Evolutionary conservation across 345 rosid species (phyloP), one percentile per base, ranked within the genome.

Genomic region (Rhizophora mangle): DNA sequence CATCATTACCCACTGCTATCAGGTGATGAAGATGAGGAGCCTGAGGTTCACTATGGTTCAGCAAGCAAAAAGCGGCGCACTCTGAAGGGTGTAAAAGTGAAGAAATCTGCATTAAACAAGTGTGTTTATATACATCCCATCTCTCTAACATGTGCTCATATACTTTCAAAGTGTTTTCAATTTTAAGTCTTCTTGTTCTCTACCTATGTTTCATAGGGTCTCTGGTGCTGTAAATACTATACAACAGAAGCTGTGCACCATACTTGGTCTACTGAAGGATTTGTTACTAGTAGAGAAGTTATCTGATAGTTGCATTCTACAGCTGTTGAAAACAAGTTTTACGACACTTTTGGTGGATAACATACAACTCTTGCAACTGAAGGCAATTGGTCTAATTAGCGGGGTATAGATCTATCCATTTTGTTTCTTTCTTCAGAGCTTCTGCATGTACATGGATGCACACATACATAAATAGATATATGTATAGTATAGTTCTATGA

Each of bases 281-380:
- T 86, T 95, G 75, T 79, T 92, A 67, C 63, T 89, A 64, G 86
- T 89, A 64, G 99, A 95, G 90, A 90, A 79, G 80, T 79, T 95
- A 69, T 95, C 99, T 61, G 99, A 95, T 84, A 89, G 98, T 82
- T 92, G 97, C 85, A 91, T 95, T 78, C 76, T 95, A 59, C 99
- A 95, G 80, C 82, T 95, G 75, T 78, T 90, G 68, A 95, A 85
- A 84, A 95, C 99, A 53, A 79, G 95, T 85, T 80, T 85, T 70
- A 83, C 97, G 5, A 90, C 87, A n/a, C 83, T 92, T 83, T 76
- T 90, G 86, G 99, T 95, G 82, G 99, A 95, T 64, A 95, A 95
- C 80, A 79, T 95, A 68, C 99, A 90, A 77, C 91, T 95, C 73
- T 79, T 95, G 87, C 99, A 95, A 79, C 93, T 95, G 70, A 95